Evolutionary conservation across 768 basidiomycete species (phyloP).

Genomic region (Suillus cothurnatus): DNA sequence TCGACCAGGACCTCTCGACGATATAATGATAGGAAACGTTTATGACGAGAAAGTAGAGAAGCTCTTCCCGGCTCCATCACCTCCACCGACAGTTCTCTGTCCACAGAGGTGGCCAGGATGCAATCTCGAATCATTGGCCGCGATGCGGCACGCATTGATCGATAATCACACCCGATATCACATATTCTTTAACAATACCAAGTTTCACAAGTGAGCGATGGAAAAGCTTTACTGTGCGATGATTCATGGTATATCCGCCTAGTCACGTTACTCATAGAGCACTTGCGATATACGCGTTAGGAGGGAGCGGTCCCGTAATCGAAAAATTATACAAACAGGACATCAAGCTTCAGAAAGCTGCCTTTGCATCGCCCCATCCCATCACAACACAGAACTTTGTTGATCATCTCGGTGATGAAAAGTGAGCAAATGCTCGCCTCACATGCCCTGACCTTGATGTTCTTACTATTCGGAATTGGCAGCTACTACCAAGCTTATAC

Average conservation of each 20-base stretch:
- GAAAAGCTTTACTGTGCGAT: background rate
- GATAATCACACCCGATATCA: conserved; percentile 53
- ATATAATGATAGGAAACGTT: conserved; percentile 1
- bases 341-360: conserved; percentile 21
- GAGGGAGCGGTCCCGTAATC: conserved; percentile 26
- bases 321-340: conserved; percentile 31
- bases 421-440: conserved; percentile 16
- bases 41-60: conserved; percentile 15
- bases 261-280: conserved; percentile 34
- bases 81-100: conserved; percentile 25
- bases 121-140: conserved; percentile 21
- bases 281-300: conserved; percentile 32
- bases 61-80: conserved; percentile 28
- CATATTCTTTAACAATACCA: conserved; percentile 47
- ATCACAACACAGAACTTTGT: conserved; percentile 28
- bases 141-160: conserved; percentile 36
- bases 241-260: background rate
- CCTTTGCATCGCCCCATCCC: conserved; percentile 24
- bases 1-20: background rate
- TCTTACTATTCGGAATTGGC: background rate
- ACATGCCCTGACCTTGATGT: background rate
- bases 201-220: conserved; percentile 53
- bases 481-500: conserved; percentile 33
- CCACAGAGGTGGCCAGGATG: conserved; percentile 33
- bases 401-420: conserved; percentile 29